Evolutionary conservation across 176 grass and related monocot genomes (phyloP), one percentile per base, ranked within the genome.

Genomic region (Puya raimondii): DNA sequence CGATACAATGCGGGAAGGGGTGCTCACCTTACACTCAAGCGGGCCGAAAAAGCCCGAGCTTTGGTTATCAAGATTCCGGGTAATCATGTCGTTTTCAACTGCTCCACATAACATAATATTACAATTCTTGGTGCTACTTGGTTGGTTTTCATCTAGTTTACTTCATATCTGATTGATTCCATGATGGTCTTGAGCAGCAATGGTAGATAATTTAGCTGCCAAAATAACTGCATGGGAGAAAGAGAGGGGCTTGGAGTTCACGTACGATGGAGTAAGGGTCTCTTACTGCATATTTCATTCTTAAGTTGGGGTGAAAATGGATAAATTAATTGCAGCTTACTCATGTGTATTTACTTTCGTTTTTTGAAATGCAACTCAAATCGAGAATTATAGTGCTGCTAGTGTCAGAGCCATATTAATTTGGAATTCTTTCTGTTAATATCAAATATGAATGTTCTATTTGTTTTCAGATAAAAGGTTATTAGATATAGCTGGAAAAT

Each of bases 31-130:
- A 80, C 79, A 61, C 90, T 86, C 14, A 94, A 89, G 72, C 87
- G 78, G 63, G 90, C 90, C 14, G 86, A 94, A 72, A 94, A 94
- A 20, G 90, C 91, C 9, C 84, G 91, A 17, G 65, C 76, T 64
- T 17, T 90, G 66, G 76, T 90, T 64, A 95, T 77, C 72, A 90
- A 95, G 74, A 95, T 95, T 78, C 86, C 84, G 78, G 91, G 91
- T 95, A 51, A 8, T 53, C 47, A 15, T 26, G 21, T n/a, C 50
- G 2, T 64, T 51, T 65, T 8, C 18, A 49, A 16, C 47, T 42
- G 33, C 33, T 42, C 33, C 4, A 42, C 4, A 42, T 42, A 42
- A 42, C 33, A 42, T 42, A 42, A 42, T 7, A 42, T 42, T 42
- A 42, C 33, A 42, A 42, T 42, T 42, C 33, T 42, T 42, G 33